These are phyloP conservation scores for Globisporangium parvum DNA, from an alignment of 352 stramenopile genomes.

Conservation along the genomic window DNA sequence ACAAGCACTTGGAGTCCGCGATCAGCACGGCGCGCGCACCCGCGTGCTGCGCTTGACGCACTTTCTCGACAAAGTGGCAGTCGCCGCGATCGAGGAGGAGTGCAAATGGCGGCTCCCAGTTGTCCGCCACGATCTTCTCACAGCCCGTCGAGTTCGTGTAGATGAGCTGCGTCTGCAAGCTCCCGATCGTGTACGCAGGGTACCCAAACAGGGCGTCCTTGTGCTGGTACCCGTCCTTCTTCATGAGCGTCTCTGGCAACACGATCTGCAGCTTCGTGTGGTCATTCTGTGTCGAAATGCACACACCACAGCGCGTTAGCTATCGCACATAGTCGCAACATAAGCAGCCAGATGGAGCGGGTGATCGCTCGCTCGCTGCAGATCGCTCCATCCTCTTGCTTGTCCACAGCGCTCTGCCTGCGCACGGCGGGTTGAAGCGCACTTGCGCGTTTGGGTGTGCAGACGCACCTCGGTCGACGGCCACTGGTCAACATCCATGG, in stretches of 20 bases:
- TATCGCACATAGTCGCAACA: too few species aligned
- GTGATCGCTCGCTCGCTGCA: not conserved
- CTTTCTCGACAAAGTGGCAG: conserved; percentile 97
- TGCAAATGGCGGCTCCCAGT: conserved; percentile 91
- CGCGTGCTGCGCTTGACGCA: conserved; percentile 88
- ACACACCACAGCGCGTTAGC: not conserved
- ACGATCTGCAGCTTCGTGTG: conserved; percentile 88
- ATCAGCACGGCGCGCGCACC: conserved; percentile 94
- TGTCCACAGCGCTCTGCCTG: not conserved
- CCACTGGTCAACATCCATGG: conserved; percentile 81
- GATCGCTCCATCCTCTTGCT: not conserved
- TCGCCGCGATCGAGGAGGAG: conserved; percentile 94
- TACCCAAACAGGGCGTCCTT: conserved; percentile 96
- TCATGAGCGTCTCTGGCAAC: conserved; percentile 85
- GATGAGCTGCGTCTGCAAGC: conserved; percentile 86
- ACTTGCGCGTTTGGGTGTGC: too few species aligned
- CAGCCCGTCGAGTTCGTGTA: conserved; percentile 78
- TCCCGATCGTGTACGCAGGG: conserved; percentile 88
- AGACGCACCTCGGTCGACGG: conserved; percentile 66
- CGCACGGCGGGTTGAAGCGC: not conserved
- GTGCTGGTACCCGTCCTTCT: conserved; percentile 92
- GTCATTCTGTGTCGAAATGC: conserved; percentile 51
- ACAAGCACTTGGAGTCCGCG: conserved; percentile 95
- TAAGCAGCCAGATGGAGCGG: not conserved
- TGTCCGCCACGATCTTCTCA: conserved; percentile 70